phyloP scores from a whole-genome alignment of 768 basidiomycete species.

The Holtermannia corniformis region DNA sequence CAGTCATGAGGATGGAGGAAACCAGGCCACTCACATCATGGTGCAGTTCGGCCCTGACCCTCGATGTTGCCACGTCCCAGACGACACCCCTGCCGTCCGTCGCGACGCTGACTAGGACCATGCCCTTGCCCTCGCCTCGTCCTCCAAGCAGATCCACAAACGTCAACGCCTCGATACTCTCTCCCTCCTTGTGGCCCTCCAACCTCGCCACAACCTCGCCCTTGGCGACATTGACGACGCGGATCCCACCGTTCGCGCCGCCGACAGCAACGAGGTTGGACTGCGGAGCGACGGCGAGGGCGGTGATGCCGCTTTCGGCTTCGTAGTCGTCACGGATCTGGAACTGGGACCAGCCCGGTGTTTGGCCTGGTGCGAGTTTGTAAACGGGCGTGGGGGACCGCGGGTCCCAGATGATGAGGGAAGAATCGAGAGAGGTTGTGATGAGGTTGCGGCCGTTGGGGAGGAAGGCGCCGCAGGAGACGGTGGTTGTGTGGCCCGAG shows the following conservation, averaged over 20 bases:
- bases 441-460: slow-evolving; percentile 88
- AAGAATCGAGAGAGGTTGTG: slow-evolving; percentile 73
- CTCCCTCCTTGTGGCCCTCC: slow-evolving; percentile 72
- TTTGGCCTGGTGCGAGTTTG: slow-evolving; percentile 54
- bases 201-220: slow-evolving; percentile 71
- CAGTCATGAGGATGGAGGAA: too few species aligned
- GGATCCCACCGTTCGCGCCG: slow-evolving; percentile 71
- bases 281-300: slow-evolving; percentile 70
- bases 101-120: slow-evolving; percentile 68
- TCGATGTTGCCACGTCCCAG: slow-evolving; percentile 86
- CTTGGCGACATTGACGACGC: slow-evolving; percentile 75
- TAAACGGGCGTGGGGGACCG: slow-evolving; percentile 63
- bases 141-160: slow-evolving; percentile 69
- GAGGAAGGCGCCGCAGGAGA: slow-evolving; percentile 81
- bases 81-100: slow-evolving; percentile 91
- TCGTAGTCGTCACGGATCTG: slow-evolving; percentile 51
- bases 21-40: slow-evolving; percentile 56
- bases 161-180: slow-evolving; percentile 76
- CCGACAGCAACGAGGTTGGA: slow-evolving; percentile 89
- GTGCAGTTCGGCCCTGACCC: slow-evolving; percentile 66
- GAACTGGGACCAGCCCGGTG: slow-evolving; percentile 7
- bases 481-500: slow-evolving; percentile 73
- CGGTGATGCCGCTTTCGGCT: slow-evolving; percentile 68
- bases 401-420: slow-evolving; percentile 84
- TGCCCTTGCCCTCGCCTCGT: slow-evolving; percentile 42